Evolutionary conservation across 345 rosid species (phyloP).

Genomic region (Aquilaria sinensis): DNA sequence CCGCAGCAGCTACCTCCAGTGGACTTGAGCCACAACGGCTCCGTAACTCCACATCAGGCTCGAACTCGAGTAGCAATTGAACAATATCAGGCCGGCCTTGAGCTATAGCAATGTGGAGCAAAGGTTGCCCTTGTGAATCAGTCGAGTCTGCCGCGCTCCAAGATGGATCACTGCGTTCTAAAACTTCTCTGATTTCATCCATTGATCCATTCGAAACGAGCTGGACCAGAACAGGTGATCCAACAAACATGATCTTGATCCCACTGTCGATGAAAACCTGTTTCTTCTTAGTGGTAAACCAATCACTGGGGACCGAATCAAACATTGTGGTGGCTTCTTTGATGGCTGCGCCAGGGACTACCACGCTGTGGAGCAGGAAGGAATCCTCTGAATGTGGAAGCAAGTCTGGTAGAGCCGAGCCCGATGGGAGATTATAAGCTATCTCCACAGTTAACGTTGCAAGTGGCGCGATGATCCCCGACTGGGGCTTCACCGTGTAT

Average conservation of each 20-base stretch:
- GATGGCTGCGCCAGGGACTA: conserved; percentile 51
- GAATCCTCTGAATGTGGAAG: conserved; percentile 39
- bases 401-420: conserved; percentile 27
- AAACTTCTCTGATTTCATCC: conserved; percentile 55
- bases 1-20: conserved; percentile 41
- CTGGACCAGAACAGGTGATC: conserved; percentile 39
- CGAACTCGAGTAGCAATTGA: conserved; percentile 52
- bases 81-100: conserved; percentile 44
- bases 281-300: conserved; percentile 57
- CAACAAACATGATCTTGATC: conserved; percentile 49
- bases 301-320: conserved; percentile 47
- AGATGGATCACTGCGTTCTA: conserved; percentile 40
- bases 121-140: conserved; percentile 35
- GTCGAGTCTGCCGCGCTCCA: conserved; percentile 40
- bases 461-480: conserved; percentile 52
- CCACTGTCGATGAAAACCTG: conserved; percentile 61
- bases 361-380: conserved; percentile 56
- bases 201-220: conserved; percentile 42
- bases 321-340: conserved; percentile 29
- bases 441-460: conserved; percentile 38
- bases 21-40: conserved; percentile 36
- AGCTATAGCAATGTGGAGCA: conserved; percentile 50
- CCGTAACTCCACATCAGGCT: conserved; percentile 34
- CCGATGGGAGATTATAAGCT: conserved; percentile 30
- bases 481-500: conserved; percentile 43